Conservation (phyloP, 352 stramenopile species). For the Aphanomyces stellatus region DNA sequence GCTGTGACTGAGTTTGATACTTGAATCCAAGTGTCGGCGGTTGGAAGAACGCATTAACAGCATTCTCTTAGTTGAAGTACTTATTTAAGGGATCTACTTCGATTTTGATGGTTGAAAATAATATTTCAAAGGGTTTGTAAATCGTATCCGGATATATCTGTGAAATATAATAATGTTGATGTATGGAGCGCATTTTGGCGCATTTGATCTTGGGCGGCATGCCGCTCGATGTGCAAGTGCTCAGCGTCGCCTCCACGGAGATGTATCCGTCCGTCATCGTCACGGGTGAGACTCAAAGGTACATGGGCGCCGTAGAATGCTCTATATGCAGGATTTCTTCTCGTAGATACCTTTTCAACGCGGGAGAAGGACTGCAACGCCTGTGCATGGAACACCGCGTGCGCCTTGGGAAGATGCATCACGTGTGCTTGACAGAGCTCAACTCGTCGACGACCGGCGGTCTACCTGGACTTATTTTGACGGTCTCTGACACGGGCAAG, state of each 20-base stretch:
- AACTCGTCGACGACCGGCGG: constrained; percentile 67
- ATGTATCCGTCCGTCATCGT: constrained; percentile 66
- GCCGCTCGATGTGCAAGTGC: constrained; percentile 66
- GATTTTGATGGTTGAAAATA: too few relatives aligned
- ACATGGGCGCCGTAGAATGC: background rate
- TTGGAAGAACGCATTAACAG: too few relatives aligned
- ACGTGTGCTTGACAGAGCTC: constrained; percentile 82
- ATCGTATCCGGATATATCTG: background rate
- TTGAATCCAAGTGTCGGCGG: too few relatives aligned
- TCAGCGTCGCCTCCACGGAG: constrained; percentile 66
- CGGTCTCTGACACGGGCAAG: constrained; percentile 82
- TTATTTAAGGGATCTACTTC: too few relatives aligned
- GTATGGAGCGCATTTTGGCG: background rate
- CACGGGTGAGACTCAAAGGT: constrained; percentile 54
- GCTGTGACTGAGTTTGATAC: too few relatives aligned
- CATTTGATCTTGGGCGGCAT: constrained; percentile 27
- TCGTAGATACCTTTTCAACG: constrained; percentile 83
- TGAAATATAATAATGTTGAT: background rate
- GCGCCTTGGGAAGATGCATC: constrained; percentile 68
- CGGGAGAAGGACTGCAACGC: constrained; percentile 81
- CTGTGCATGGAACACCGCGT: constrained; percentile 90
- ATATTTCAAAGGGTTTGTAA: background rate
- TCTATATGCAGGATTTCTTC: background rate
- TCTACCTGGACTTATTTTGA: constrained; percentile 80
- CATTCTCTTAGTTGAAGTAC: too few relatives aligned